Percentiles rank a stretch among this genome's conserved stretches.
Conservation (phyloP, 2,329 filamentous ascomycete genomes). For the Ceratocystis diversiconidia region DNA sequence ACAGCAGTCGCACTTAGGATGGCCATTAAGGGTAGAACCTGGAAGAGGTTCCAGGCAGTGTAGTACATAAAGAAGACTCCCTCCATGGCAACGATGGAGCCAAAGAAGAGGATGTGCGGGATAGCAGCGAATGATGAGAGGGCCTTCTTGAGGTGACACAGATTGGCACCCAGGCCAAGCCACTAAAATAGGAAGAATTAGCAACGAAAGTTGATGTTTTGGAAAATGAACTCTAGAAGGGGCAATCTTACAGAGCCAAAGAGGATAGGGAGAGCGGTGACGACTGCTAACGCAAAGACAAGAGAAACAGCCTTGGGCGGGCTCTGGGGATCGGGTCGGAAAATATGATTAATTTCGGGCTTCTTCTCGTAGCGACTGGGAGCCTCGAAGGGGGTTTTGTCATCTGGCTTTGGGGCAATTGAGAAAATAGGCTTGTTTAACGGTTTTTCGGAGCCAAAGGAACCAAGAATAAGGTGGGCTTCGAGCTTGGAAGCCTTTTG, state of each 20-base stretch:
- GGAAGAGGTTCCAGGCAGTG: conserved; percentile 79
- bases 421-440: conserved; percentile 60
- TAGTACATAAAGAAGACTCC: conserved; percentile 93
- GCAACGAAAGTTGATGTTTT: neutral
- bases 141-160: conserved; percentile 63
- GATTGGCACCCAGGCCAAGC: conserved; percentile 68
- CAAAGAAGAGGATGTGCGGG: conserved; percentile 72
- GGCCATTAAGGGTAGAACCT: conserved; percentile 60
- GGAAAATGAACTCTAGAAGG: neutral
- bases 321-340: conserved; percentile 64
- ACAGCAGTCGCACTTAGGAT: conserved; percentile 58
- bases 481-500: conserved; percentile 53
- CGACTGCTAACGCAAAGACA: conserved; percentile 58
- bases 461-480: conserved; percentile 72
- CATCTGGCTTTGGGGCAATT: conserved; percentile 50
- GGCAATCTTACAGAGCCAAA: conserved; percentile 47
- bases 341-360: conserved; percentile 79
- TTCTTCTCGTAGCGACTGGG: conserved; percentile 73
- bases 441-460: conserved; percentile 61
- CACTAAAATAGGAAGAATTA: conserved; percentile 40
- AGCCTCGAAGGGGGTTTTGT: conserved; percentile 47
- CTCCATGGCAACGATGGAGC: conserved; percentile 76
- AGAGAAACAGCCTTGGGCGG: conserved; percentile 68
- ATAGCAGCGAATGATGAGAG: conserved; percentile 58
- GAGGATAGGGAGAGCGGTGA: conserved; percentile 60